Evolutionary conservation across 768 basidiomycete genomes (phyloP).

Genomic region (Leucosporidium yakuticum): DNA sequence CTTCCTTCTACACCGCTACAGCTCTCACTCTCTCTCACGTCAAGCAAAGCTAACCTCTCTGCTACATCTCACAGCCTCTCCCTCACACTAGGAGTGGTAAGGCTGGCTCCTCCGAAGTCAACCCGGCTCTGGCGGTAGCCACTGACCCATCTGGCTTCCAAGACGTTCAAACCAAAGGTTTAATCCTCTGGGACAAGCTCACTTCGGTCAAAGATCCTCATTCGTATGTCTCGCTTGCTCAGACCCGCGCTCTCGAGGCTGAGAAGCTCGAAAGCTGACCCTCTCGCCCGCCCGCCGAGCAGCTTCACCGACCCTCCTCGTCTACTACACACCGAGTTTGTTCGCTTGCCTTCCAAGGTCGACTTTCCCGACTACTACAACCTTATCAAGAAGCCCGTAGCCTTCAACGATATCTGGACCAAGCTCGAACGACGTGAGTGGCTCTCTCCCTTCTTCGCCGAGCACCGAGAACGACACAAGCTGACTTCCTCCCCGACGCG

Average conservation of each 20-base stretch:
- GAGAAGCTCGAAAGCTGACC: not conserved
- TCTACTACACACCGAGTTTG: conserved; percentile 19
- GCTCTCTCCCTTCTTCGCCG: not conserved
- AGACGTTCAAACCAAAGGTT: conserved; percentile 9
- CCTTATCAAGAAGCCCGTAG: conserved; percentile 37
- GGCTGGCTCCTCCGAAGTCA: too few relatives aligned
- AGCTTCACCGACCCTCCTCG: conserved; percentile 5
- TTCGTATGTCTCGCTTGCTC: not conserved
- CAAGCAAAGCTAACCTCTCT: too few relatives aligned
- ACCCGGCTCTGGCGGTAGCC: not conserved
- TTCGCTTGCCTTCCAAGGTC: conserved; percentile 23
- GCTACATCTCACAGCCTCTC: too few relatives aligned
- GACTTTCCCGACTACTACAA: conserved; percentile 35
- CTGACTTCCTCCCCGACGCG: not conserved
- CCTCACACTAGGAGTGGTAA: too few relatives aligned
- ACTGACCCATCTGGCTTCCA: not conserved
- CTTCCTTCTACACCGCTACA: too few relatives aligned
- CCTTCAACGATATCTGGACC: conserved; percentile 25
- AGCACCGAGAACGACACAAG: not conserved
- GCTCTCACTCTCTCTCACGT: too few relatives aligned
- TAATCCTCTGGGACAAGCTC: conserved; percentile 21
- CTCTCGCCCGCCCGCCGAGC: not conserved
- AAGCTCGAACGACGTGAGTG: conserved; percentile 29
- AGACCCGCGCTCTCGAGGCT: not conserved
- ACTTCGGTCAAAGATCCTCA: not conserved